A percentile compares a stretch with the other conserved stretches of the same genome.
Evolutionary conservation across 2,329 filamentous ascomycete genomes (phyloP).

Genomic region (Pseudogymnoascus sp.): DNA sequence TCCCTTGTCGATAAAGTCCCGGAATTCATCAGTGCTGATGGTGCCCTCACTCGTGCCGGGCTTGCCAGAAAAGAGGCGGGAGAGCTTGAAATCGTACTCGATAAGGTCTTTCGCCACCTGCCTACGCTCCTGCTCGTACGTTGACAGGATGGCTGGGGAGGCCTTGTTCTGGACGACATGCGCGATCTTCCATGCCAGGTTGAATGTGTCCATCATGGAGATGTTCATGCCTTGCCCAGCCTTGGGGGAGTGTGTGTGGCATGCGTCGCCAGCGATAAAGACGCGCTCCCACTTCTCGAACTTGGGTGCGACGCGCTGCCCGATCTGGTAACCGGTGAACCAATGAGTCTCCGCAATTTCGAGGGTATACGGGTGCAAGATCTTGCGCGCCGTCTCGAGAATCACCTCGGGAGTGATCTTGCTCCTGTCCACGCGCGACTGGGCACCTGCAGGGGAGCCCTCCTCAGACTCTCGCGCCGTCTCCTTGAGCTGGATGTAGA

Average conservation of each 20-base stretch:
- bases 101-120: constrained; percentile 72
- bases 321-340: constrained; percentile 62
- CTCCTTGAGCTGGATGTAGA: constrained; percentile 55
- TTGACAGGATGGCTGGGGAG: constrained; percentile 36
- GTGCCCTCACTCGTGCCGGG: constrained; percentile 62
- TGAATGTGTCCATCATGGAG: constrained; percentile 42
- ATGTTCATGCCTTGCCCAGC: constrained; percentile 57
- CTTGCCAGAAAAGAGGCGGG: constrained; percentile 75
- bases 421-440: constrained; percentile 42
- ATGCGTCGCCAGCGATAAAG: constrained; percentile 53
- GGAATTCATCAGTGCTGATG: constrained; percentile 56
- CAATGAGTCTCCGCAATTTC: constrained; percentile 55
- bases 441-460: constrained; percentile 21
- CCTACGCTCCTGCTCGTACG: constrained; percentile 47
- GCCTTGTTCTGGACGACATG: constrained; percentile 37
- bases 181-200: constrained; percentile 49
- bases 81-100: constrained; percentile 76
- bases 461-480: constrained; percentile 31
- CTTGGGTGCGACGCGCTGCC: constrained; percentile 50
- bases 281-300: constrained; percentile 50
- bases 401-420: constrained; percentile 57
- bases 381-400: constrained; percentile 52
- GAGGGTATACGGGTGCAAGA: constrained; percentile 56
- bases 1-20: constrained; percentile 45
- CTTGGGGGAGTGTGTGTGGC: constrained; percentile 59